Conservation (phyloP, 2,329 filamentous ascomycete species). For the Fusarium avenaceum region DNA sequence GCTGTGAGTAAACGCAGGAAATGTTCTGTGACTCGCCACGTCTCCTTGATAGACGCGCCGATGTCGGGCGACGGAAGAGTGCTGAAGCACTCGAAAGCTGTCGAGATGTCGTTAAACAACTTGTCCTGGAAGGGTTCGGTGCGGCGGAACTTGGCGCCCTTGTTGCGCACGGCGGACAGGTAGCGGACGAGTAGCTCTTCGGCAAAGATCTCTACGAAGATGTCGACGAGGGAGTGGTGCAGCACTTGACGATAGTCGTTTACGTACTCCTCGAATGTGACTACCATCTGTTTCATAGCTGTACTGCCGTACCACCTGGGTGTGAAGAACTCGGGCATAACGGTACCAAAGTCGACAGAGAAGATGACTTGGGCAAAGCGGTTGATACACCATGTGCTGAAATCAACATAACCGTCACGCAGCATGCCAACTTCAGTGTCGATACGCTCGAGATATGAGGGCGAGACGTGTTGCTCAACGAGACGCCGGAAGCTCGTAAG, state of each 20-base stretch:
- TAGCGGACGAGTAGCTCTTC: slow-evolving; percentile 92
- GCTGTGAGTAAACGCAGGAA: slow-evolving; percentile 85
- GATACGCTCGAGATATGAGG: slow-evolving; percentile 82
- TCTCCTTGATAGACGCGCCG: slow-evolving; percentile 82
- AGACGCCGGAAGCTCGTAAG: slow-evolving; percentile 88
- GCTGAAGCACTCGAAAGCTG: slow-evolving; percentile 90
- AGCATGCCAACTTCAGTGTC: slow-evolving; percentile 79
- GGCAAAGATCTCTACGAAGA: slow-evolving; percentile 92
- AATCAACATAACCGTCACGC: slow-evolving; percentile 93
- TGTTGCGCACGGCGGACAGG: slow-evolving; percentile 87
- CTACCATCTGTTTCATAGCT: slow-evolving; percentile 92
- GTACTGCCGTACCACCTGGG: slow-evolving; percentile 87
- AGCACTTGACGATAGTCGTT: slow-evolving; percentile 86
- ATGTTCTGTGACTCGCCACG: slow-evolving; percentile 90
- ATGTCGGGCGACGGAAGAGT: slow-evolving; percentile 77
- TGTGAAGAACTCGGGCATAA: slow-evolving; percentile 92
- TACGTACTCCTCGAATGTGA: slow-evolving; percentile 96
- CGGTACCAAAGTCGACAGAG: slow-evolving; percentile 85
- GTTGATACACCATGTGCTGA: slow-evolving; percentile 91
- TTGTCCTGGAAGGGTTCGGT: slow-evolving; percentile 91
- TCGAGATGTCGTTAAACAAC: slow-evolving; percentile 91
- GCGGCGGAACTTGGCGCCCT: slow-evolving; percentile 88
- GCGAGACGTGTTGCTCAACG: slow-evolving; percentile 83
- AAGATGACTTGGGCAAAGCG: slow-evolving; percentile 91
- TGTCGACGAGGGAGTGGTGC: slow-evolving; percentile 88